Evolutionary conservation across 345 rosid species (phyloP).

Genomic region (Noccaea bulbosa): DNA sequence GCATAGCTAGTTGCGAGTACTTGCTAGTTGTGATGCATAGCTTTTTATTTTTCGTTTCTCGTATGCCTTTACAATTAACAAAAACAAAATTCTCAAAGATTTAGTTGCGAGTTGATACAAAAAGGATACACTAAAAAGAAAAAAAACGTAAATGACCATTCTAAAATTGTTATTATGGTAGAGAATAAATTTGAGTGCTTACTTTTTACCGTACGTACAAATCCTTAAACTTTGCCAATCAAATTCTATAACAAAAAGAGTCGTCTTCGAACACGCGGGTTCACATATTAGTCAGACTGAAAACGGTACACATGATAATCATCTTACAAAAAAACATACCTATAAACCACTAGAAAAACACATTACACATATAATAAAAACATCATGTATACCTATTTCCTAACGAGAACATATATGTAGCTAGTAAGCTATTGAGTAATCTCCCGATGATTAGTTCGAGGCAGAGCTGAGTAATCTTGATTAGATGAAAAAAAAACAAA

Average conservation of each 20-base stretch:
- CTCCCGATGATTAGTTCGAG: conserved; percentile 20
- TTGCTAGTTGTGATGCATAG: too few relatives aligned
- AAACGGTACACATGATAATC: conserved; percentile 2
- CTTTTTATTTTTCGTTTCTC: background rate
- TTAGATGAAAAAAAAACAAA: background rate
- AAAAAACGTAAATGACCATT: too few relatives aligned
- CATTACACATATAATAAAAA: conserved; percentile 22
- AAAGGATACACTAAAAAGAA: background rate
- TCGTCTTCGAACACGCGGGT: background rate
- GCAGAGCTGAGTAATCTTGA: background rate
- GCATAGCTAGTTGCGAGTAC: too few relatives aligned
- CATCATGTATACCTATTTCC: conserved; percentile 4
- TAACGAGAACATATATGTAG: conserved; percentile 19
- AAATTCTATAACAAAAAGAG: background rate
- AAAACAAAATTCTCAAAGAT: too few relatives aligned
- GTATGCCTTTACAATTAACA: background rate
- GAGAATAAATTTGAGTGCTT: background rate
- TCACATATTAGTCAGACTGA: conserved; percentile 6
- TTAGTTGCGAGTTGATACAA: background rate
- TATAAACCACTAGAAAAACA: conserved; percentile 20
- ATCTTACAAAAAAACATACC: conserved; percentile 17
- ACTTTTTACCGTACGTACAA: background rate
- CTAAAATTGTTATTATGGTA: background rate
- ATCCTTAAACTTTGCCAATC: background rate
- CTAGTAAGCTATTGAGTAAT: conserved; percentile 19